Base-by-base conservation (phyloP, 1,284 basidiomycete genomes). In the Lentinus polychrous region DNA sequence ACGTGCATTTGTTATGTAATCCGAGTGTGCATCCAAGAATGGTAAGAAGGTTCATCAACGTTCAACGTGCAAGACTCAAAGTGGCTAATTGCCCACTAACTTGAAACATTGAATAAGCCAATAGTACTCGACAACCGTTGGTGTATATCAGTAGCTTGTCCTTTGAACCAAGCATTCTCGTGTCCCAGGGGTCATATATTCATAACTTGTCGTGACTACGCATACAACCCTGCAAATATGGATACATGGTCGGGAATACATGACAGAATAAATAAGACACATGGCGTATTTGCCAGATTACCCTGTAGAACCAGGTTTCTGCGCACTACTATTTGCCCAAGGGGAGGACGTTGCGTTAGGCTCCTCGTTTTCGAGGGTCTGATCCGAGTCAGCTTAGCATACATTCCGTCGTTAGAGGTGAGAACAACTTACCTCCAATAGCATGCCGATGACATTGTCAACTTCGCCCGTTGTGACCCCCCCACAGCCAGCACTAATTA, bases 401-500 rank as follows among this genome's bases (percentile, higher is more conserved):
- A 31, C 7, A 24, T 22, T 5, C 5, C 15, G 20, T 2, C 12
- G 34, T 32, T 23, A 36, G 4, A 52, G 49, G 36, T 40, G 45
- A 34, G 22, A 8, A 22, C 23, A 35, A 64, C 77, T 57, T 57
- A 90, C 91, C 79, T 93, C 90, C 20, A 91, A 74, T 39, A 94
- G 69, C 75, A 89, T 86, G 37, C 80, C 82, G 50, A 95, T 74
- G 4, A 92, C 83, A 52, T 79, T 78, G 58, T 96, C 93, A 27
- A 96, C 86, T 56, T 95, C 91, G 23, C 81, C 74, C 1, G 84
- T 76, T 1, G 84, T 78, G n/a, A 94, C 77, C 0, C 90, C 91
- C n/a, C 90, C 89, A 66, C 91, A 93, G 0, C 90, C 91, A 10
- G 91, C 82, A 15, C 86, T 85, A 58, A 96, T 91, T 47, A 96